Base-by-base conservation (phyloP, 805 yeast species). In the Pichia ethanolica region DNA sequence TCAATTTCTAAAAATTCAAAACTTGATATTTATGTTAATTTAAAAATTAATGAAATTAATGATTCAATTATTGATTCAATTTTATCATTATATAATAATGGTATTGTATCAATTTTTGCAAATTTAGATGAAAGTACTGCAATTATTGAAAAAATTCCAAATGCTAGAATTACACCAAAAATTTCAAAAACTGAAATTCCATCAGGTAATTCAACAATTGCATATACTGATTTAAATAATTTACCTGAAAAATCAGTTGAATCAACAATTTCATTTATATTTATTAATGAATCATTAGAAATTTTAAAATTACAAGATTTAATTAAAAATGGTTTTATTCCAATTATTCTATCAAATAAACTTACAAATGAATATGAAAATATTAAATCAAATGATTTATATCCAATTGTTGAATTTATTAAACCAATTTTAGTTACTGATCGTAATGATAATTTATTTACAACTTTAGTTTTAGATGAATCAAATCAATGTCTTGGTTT, bases 401-500 rank as follows among this genome's bases (percentile, higher is more conserved):
- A 59, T 10, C 57, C 69, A 33, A 27, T 65, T 14, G 61, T 56
- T 38, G 65, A 63, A 35, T 59, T 80, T 30, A 67, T 87, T 48
- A 59, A 77, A 25, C 67, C 79, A 11, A 66, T 79, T 1, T 67
- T 87, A 55, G 74, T 73, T 26, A 85, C 96, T 4, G 99, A 93
- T 66, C 82, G 99, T 61, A 71, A 75, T 5, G 99, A 93, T 65
- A 91, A 89, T 0, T 74, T 91, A 40, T 90, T 69, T 69, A 78
- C 97, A 11, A 88, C 99, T 1, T 71, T 93, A 47, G 95, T 93
- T 39, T 79, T 82, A 20, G 89, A 85, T 56, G 57, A 64, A 35
- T 71, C 81, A 49, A 82, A 86, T 51, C 83, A 82, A 50, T 81
- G 90, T 1, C 72, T 93, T 46, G 99, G 99, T 5, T 74, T 91